These are phyloP conservation scores for Elsinoe perseae DNA, from an alignment of 2,329 filamentous ascomycete genomes.

Conservation along the genomic window DNA sequence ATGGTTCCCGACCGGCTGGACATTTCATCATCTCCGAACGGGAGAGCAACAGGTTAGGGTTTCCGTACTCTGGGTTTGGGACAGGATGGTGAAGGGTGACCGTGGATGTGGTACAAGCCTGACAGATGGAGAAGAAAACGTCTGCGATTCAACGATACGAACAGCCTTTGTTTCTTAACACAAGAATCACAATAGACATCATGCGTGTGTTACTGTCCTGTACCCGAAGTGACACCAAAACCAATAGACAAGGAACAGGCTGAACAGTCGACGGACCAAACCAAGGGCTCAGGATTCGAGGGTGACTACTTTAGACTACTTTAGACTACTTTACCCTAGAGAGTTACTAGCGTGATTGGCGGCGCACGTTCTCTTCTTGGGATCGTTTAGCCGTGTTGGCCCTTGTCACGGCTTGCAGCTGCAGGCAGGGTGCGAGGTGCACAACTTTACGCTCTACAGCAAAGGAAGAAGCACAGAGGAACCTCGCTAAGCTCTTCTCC, in stretches of 20 bases:
- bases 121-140: conserved; percentile 2
- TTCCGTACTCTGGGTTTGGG: not conserved
- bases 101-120: conserved; percentile 4
- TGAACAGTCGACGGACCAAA: conserved; percentile 12
- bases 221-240: conserved; percentile 12
- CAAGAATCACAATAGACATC: not conserved
- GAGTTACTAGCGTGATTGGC: not conserved
- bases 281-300: not conserved
- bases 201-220: conserved; percentile 10
- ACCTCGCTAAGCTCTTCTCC: not conserved
- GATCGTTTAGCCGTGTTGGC: conserved; percentile 4
- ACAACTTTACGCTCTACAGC: no score
- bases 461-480: not conserved
- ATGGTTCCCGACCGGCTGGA: conserved; percentile 12
- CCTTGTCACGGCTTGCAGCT: not conserved
- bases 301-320: not conserved
- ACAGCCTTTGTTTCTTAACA: no score
- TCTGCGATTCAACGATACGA: no score
- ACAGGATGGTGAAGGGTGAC: conserved; percentile 1
- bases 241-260: conserved; percentile 15
- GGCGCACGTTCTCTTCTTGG: conserved; percentile 10
- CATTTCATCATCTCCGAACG: conserved; percentile 10
- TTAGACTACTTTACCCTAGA: not conserved
- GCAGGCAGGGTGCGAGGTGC: not conserved
- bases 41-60: conserved; percentile 11